Evolutionary conservation across 129 eudicot species (phyloP), one percentile per base, ranked within the genome.

Genomic region (Kitagawia praeruptora): DNA sequence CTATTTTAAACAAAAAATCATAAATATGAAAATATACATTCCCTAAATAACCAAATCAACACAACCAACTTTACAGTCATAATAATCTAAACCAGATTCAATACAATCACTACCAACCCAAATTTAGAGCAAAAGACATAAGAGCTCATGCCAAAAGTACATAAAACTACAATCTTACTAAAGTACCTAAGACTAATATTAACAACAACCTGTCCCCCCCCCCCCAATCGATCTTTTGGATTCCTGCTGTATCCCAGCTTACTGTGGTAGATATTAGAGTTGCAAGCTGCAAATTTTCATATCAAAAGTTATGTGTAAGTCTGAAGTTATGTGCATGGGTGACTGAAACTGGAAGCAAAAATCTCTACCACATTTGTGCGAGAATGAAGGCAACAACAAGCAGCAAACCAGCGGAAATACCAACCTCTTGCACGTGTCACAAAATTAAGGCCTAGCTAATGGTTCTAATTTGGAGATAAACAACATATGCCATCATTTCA

Each of bases 371-470:
- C 76, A 72, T 0, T 41, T 72, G 76, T 19, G 76, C 76, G 25
- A 72, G 31, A 53, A 72, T 72, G 76, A 72, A 72, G 76, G 76
- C 76, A 2, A 72, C 34, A 41, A 41, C 49, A 39, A 72, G 76
- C 51, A 72, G 76, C 25, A 72, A 5, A 18, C 76, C 76, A 72
- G 76, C 0, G 8, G 37, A 72, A 72, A 72, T 51, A 72, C 76
- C 76, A 72, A 8, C 76, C 76, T 72, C 76, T 72, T 40, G 76
- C 44, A 72, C 76, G 76, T 15, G 76, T 72, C 8, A 72, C 76
- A 72, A 72, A 72, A 72, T 72, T 41, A 72, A 42, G 53, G 76
- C 76, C 53, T 72, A 53, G 53, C 76, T 72, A 14, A 72, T 72
- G 37, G 76, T 72, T 51, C 76, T 72, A 42, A 72, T 45, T 72